Evolutionary conservation across 1,139 yeast genomes (phyloP).

Genomic region (Yamadazyma buinensis): DNA sequence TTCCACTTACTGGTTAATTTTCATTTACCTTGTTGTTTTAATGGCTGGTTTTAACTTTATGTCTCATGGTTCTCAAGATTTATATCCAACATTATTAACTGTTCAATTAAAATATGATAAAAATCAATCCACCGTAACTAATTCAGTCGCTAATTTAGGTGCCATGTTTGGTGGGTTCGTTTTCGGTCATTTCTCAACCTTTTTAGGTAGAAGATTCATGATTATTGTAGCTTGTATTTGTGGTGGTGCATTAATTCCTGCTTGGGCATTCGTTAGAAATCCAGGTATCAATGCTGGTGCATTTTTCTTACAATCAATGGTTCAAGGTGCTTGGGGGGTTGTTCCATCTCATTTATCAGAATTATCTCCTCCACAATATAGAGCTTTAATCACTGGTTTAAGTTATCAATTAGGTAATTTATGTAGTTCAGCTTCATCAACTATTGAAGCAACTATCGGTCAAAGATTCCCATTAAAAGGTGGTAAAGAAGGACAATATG

Average conservation of each 20-base stretch:
- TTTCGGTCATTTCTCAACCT: conserved; percentile 33
- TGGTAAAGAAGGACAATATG: conserved; percentile 12
- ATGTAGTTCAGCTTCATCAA: conserved; percentile 78
- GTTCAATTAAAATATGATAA: conserved; percentile 24
- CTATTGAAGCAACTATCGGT: conserved; percentile 76
- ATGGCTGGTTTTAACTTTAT: conserved; percentile 44
- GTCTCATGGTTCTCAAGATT: conserved; percentile 40
- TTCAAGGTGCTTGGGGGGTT: conserved; percentile 89
- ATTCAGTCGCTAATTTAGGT: conserved; percentile 36
- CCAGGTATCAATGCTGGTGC: conserved; percentile 70
- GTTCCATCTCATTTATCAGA: conserved; percentile 76
- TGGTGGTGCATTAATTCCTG: conserved; percentile 66
- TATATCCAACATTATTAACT: conserved; percentile 34
- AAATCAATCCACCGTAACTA: conserved; percentile 33
- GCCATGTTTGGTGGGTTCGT: conserved; percentile 35
- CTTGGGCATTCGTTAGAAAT: conserved; percentile 63
- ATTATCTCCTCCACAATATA: conserved; percentile 71
- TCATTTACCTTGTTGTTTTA: conserved; percentile 32
- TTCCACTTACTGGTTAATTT: conserved; percentile 36
- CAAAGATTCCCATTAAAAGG: conserved; percentile 50
- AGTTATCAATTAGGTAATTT: conserved; percentile 83
- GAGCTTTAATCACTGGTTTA: conserved; percentile 70
- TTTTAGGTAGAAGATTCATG: conserved; percentile 33
- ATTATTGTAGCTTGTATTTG: conserved; percentile 54
- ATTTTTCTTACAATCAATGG: conserved; percentile 74